A percentile compares a stretch with the other conserved stretches of the same genome.
Conservation (phyloP, 1,284 basidiomycete genomes). For the Agroathelia rolfsii region DNA sequence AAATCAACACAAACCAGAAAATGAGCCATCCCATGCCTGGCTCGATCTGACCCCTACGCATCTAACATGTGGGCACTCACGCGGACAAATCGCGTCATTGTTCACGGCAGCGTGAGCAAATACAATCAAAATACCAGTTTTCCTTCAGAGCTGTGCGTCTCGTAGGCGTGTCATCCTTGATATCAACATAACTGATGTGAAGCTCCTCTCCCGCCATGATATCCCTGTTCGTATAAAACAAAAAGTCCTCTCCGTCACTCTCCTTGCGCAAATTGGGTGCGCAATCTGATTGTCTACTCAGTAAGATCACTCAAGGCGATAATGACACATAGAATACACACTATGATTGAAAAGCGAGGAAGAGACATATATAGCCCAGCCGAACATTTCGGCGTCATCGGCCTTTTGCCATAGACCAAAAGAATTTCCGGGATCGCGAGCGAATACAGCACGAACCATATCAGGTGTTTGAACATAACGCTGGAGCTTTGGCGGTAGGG, state of each 20-base stretch:
- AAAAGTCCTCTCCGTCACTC: constrained; percentile 32
- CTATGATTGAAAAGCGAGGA: constrained; percentile 63
- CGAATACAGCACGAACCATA: constrained; percentile 38
- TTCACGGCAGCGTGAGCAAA: no score
- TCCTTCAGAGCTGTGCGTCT: constrained; percentile 28
- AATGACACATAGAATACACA: constrained; percentile 21
- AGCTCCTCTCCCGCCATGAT: constrained; percentile 43
- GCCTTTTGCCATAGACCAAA: constrained; percentile 54
- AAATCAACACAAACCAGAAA: no score
- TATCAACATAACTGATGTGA: constrained; percentile 45
- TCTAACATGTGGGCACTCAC: no score
- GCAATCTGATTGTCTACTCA: constrained; percentile 32
- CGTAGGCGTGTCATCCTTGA: constrained; percentile 26
- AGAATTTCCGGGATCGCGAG: constrained; percentile 54
- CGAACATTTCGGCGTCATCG: constrained; percentile 50
- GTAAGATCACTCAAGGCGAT: constrained; percentile 5
- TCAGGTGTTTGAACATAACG: constrained; percentile 30
- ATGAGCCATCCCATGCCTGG: no score
- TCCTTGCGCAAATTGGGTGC: constrained; percentile 47
- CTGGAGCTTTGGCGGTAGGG: constrained; percentile 17
- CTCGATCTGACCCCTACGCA: no score
- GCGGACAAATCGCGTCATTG: no score
- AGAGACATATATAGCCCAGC: constrained; percentile 49
- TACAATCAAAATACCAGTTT: constrained; percentile 47
- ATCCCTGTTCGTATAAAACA: constrained; percentile 38